Percentiles rank a stretch among this genome's conserved stretches.
Conservation (phyloP, 768 basidiomycete species). For the Lactarius tabidus region DNA sequence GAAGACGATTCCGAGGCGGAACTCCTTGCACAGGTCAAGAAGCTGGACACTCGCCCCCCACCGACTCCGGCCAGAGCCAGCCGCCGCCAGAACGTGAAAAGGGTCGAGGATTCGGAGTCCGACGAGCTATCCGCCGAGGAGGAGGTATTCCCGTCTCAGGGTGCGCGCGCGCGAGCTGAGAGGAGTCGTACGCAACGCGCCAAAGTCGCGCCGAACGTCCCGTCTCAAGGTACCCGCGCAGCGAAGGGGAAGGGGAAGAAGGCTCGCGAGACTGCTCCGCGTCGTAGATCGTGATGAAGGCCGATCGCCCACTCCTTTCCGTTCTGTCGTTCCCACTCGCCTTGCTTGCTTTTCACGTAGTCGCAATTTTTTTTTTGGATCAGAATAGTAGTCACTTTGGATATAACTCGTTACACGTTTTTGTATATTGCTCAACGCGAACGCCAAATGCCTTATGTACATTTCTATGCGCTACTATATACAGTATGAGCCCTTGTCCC, state of each 20-base stretch:
- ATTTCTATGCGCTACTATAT: not conserved
- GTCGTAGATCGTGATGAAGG: not conserved
- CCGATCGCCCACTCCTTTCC: not conserved
- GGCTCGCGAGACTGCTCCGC: not conserved
- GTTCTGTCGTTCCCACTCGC: not conserved
- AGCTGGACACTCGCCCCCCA: not conserved
- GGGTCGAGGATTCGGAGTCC: no score
- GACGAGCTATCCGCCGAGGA: no score
- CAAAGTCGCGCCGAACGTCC: conserved; percentile 8
- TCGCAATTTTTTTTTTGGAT: no score
- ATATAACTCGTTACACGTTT: not conserved
- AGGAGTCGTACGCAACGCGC: conserved; percentile 6
- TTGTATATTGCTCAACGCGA: not conserved
- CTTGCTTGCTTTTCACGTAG: no score
- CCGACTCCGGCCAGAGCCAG: not conserved
- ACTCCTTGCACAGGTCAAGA: not conserved
- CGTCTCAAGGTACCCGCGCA: conserved; percentile 18
- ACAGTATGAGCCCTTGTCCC: not conserved
- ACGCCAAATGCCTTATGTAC: not conserved
- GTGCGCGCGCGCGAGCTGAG: conserved; percentile 12
- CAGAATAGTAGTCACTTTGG: not conserved
- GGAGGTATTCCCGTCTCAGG: no score
- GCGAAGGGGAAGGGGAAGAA: conserved; percentile 6
- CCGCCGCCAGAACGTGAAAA: no score
- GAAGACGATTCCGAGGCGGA: not conserved